Percentiles rank a stretch among this genome's conserved stretches.
Evolutionary conservation across 2,329 filamentous ascomycete genomes (phyloP).

Genomic region (Aspergillus ibericus): DNA sequence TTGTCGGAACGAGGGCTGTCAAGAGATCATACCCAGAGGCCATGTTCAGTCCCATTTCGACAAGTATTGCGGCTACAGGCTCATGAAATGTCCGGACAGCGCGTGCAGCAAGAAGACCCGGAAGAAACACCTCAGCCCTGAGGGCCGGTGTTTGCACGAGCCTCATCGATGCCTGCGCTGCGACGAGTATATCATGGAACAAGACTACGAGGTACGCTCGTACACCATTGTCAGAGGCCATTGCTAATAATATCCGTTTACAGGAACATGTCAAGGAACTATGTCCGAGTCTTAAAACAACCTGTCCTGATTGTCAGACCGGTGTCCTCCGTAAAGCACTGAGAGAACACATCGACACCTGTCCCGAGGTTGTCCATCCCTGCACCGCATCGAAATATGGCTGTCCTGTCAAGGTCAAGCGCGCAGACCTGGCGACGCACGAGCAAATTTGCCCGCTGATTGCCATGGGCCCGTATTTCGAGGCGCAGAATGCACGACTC

Average conservation of each 20-base stretch:
- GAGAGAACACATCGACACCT: conserved; percentile 38
- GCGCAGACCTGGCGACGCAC: conserved; percentile 43
- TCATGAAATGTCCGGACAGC: conserved; percentile 53
- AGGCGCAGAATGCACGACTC: conserved; percentile 45
- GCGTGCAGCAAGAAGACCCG: conserved; percentile 54
- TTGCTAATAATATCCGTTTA: neutral
- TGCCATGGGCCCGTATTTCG: conserved; percentile 46
- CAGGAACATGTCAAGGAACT: conserved; percentile 40
- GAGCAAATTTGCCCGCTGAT: conserved; percentile 53
- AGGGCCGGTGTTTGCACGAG: conserved; percentile 53
- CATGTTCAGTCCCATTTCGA: conserved; percentile 61
- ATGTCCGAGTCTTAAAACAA: conserved; percentile 38
- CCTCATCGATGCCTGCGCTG: conserved; percentile 55
- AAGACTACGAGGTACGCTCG: conserved; percentile 51
- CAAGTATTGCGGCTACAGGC: conserved; percentile 59
- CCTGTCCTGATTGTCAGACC: conserved; percentile 39
- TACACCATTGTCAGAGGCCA: neutral
- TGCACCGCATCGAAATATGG: conserved; percentile 46
- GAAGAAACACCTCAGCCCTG: conserved; percentile 56
- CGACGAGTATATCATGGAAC: conserved; percentile 54
- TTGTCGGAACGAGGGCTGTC: conserved; percentile 55
- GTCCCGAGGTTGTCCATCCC: conserved; percentile 36
- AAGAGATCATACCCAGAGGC: conserved; percentile 54
- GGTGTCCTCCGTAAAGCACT: conserved; percentile 34
- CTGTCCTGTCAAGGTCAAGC: conserved; percentile 41